Percentiles rank a stretch among this genome's conserved stretches.
Evolutionary conservation across 306 rosid genomes (phyloP).

Genomic region (Gynostemma pentaphyllum): DNA sequence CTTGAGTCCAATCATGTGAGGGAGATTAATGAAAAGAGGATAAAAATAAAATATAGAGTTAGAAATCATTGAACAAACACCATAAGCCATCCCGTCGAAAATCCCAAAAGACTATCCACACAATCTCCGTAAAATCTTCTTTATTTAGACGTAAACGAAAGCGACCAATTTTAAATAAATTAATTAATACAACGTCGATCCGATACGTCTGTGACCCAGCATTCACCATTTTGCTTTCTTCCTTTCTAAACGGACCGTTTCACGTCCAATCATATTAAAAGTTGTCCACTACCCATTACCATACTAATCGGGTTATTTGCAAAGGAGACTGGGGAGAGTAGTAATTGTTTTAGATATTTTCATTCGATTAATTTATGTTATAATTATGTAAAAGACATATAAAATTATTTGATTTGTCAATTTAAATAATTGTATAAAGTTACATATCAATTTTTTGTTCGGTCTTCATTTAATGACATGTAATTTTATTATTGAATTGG

Average conservation of each 20-base stretch:
- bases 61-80: conserved; percentile 17
- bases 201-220: conserved; percentile 5
- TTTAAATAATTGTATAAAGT: too few relatives aligned
- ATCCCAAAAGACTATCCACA: conserved; percentile 11
- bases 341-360: too few relatives aligned
- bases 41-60: conserved; percentile 13
- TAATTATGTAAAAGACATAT: too few relatives aligned
- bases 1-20: conserved; percentile 1
- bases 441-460: too few relatives aligned
- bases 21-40: not conserved
- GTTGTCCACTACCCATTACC: not conserved
- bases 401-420: too few relatives aligned
- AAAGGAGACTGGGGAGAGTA: not conserved
- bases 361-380: too few relatives aligned
- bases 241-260: not conserved
- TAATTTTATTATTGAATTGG: too few relatives aligned
- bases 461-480: too few relatives aligned
- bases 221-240: not conserved
- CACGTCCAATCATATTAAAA: not conserved
- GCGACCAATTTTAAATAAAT: not conserved
- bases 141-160: conserved; percentile 2
- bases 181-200: not conserved
- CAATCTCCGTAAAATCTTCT: conserved; percentile 17
- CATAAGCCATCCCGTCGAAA: conserved; percentile 24
- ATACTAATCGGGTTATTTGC: not conserved